phyloP scores from a whole-genome alignment of 805 yeast species.

The Ogataea sp. region DNA sequence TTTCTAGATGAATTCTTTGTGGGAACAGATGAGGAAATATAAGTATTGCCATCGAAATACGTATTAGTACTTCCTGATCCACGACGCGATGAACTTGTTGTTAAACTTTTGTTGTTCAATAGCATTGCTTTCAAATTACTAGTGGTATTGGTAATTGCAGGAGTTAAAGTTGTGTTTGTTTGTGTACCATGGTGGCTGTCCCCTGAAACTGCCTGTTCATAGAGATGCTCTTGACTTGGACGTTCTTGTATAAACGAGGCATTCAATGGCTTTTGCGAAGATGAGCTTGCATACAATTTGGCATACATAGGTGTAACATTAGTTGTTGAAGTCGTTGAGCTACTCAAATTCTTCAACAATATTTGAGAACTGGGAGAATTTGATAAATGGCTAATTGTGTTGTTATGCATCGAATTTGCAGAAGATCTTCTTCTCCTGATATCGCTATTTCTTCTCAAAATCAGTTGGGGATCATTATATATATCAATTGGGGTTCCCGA shows the following conservation, averaged over 20 bases:
- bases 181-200: not conserved
- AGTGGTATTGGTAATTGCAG: not conserved
- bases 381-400: not conserved
- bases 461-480: constrained; percentile 1
- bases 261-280: not conserved
- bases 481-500: constrained; percentile 1
- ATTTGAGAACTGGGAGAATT: not conserved
- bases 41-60: not conserved
- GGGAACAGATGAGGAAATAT: not conserved
- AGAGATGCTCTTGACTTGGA: not conserved
- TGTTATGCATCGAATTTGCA: not conserved
- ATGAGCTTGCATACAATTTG: constrained; percentile 2
- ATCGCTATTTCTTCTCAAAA: constrained; percentile 2
- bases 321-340: constrained; percentile 7
- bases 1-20: not conserved
- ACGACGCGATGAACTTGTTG: not conserved
- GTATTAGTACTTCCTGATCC: not conserved
- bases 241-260: too few species aligned
- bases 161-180: not conserved
- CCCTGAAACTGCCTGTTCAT: not conserved
- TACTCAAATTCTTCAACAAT: not conserved
- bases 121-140: not conserved
- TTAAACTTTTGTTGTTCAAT: not conserved
- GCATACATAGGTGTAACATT: constrained; percentile 18
- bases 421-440: constrained; percentile 1